A percentile compares a stretch with the other conserved stretches of the same genome.
Conservation (phyloP, 169 alveolate genomes). For the Eimeria zaria region DNA sequence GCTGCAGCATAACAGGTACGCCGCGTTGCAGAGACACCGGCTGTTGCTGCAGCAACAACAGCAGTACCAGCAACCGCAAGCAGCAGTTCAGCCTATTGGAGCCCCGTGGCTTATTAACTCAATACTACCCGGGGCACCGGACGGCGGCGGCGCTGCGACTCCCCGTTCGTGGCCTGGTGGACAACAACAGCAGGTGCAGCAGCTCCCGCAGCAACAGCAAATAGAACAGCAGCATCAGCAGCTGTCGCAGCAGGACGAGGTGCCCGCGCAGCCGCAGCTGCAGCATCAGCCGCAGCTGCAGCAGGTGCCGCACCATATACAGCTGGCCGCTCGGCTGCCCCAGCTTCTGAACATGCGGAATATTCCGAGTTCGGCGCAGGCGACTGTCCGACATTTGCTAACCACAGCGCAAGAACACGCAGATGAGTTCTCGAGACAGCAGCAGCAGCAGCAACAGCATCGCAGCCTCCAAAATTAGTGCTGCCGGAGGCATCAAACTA, state of each 20-base stretch:
- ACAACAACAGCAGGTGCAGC: not conserved
- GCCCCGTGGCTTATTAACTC: not conserved
- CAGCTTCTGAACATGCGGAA: conserved; percentile 26
- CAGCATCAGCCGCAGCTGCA: conserved; percentile 63
- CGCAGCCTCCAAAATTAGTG: conserved; percentile 54
- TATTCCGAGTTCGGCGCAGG: conserved; percentile 32
- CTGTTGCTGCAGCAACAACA: conserved; percentile 40
- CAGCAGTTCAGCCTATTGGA: conserved; percentile 17
- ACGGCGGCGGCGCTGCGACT: not conserved
- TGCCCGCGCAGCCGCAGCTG: conserved; percentile 5
- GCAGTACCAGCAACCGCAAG: conserved; percentile 30
- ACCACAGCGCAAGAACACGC: conserved; percentile 47
- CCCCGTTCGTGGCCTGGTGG: conserved; percentile 35
- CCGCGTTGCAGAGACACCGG: conserved; percentile 1
- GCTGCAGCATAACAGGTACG: conserved; percentile 62
- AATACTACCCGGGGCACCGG: conserved; percentile 6
- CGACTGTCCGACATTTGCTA: conserved; percentile 50
- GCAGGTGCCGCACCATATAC: conserved; percentile 51
- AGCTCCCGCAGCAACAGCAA: conserved; percentile 20
- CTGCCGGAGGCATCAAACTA: not conserved
- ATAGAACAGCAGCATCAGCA: conserved; percentile 49
- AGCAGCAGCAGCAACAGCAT: conserved; percentile 62
- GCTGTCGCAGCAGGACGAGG: not conserved
- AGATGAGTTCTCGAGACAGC: conserved; percentile 53
- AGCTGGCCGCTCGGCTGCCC: conserved; percentile 56